Conservation (phyloP, 1,284 basidiomycete species). For the Pholiota adiposa region DNA sequence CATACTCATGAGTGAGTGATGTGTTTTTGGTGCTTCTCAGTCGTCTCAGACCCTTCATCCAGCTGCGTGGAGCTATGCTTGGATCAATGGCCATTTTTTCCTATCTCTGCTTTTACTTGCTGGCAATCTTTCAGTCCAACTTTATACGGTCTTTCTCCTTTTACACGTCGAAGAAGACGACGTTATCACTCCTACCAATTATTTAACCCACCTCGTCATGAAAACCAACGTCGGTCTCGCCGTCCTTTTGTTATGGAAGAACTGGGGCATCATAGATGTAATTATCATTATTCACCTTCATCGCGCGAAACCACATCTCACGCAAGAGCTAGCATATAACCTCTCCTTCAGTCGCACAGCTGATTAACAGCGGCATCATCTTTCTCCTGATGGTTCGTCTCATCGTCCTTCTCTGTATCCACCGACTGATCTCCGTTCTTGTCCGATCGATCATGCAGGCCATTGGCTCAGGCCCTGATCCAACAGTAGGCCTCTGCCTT, state of each 20-base stretch:
- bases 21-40: neutral
- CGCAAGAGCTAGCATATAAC: conserved; percentile 16
- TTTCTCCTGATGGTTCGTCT: conserved; percentile 33
- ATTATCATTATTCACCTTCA: conserved; percentile 3
- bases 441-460: conserved; percentile 24
- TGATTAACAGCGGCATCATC: conserved; percentile 29
- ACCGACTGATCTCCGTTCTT: neutral
- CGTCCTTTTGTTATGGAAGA: conserved; percentile 32
- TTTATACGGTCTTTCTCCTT: conserved; percentile 32
- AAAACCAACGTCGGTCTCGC: conserved; percentile 31
- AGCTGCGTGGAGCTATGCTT: conserved; percentile 28
- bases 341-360: conserved; percentile 25
- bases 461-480: conserved; percentile 39
- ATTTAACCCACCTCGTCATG: conserved; percentile 31
- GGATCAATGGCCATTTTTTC: conserved; percentile 20
- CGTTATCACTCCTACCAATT: conserved; percentile 25
- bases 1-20: conserved; percentile 26
- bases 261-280: conserved; percentile 32
- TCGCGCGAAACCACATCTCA: neutral
- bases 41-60: neutral
- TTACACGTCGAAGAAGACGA: conserved; percentile 24
- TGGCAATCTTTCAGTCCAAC: conserved; percentile 27
- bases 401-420: neutral
- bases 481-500: conserved; percentile 35
- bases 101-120: conserved; percentile 28